Conservation (phyloP, 1,284 basidiomycete species). For the Leccinum pachyderme region DNA sequence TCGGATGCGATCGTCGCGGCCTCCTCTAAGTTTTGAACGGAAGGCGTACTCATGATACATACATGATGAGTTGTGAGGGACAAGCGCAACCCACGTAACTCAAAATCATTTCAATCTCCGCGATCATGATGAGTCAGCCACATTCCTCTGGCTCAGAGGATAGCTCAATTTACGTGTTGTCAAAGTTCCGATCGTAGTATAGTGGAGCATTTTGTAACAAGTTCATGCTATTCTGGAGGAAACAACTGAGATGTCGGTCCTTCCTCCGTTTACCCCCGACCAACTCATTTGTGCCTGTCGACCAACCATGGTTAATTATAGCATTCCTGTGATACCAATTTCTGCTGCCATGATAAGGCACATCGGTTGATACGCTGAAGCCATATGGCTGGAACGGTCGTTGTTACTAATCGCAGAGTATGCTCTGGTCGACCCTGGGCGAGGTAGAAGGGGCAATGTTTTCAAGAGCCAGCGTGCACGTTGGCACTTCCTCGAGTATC, state of each 20-base stretch:
- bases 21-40: constrained; percentile 50
- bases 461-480: not conserved
- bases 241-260: not conserved
- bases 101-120: constrained; percentile 2
- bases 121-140: constrained; percentile 25
- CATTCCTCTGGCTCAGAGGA: not conserved
- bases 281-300: not conserved
- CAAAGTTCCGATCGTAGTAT: not conserved
- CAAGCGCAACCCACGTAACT: not conserved
- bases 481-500: not conserved
- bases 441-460: not conserved
- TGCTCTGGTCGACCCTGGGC: not conserved
- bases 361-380: constrained; percentile 2
- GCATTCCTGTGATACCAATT: not conserved
- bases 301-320: not conserved
- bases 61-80: not conserved
- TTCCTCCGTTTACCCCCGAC: not conserved
- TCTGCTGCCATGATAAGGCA: constrained; percentile 5
- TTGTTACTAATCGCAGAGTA: not conserved
- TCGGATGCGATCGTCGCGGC: constrained; percentile 68
- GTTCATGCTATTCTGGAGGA: constrained; percentile 1
- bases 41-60: constrained; percentile 30
- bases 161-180: not conserved
- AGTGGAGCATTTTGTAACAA: not conserved
- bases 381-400: not conserved